Evolutionary conservation across 257 asterid genomes (phyloP).

Genomic region (Eucommia ulmoides): DNA sequence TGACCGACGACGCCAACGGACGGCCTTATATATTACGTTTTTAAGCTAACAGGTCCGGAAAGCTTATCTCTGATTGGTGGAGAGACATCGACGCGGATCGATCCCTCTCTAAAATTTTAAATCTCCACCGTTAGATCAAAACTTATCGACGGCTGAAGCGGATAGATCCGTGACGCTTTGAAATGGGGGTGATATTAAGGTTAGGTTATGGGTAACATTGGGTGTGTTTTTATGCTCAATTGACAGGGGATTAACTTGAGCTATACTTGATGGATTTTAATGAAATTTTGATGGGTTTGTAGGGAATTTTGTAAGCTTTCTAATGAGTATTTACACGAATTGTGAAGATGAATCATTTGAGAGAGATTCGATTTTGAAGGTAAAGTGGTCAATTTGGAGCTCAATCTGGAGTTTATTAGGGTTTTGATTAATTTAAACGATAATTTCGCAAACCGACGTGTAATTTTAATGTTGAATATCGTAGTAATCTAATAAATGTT

Average conservation of each 20-base stretch:
- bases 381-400: conserved; percentile 30
- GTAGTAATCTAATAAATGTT: conserved; percentile 14
- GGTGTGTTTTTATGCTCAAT: conserved; percentile 64
- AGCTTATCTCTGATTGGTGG: conserved; percentile 47
- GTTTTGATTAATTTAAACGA: conserved; percentile 14
- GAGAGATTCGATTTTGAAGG: conserved; percentile 21
- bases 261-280: conserved; percentile 11
- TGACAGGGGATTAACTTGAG: conserved; percentile 24
- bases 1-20: conserved; percentile 11
- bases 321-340: conserved; percentile 3
- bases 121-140: conserved; percentile 47
- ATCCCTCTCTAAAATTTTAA: conserved; percentile 30
- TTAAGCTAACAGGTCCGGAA: conserved; percentile 20
- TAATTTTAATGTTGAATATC: conserved; percentile 2
- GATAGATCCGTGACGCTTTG: neutral
- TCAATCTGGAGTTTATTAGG: conserved; percentile 15
- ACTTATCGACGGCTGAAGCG: conserved; percentile 42
- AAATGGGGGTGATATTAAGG: neutral
- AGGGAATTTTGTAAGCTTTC: conserved; percentile 46
- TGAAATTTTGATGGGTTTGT: conserved; percentile 13
- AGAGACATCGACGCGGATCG: conserved; percentile 45
- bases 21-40: conserved; percentile 37
- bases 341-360: neutral
- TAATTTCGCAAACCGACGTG: conserved; percentile 15
- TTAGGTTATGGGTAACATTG: conserved; percentile 11